These are phyloP conservation scores for Rhodomyrtus tomentosa DNA, from an alignment of 345 rosid genomes.

Conservation along the genomic window DNA sequence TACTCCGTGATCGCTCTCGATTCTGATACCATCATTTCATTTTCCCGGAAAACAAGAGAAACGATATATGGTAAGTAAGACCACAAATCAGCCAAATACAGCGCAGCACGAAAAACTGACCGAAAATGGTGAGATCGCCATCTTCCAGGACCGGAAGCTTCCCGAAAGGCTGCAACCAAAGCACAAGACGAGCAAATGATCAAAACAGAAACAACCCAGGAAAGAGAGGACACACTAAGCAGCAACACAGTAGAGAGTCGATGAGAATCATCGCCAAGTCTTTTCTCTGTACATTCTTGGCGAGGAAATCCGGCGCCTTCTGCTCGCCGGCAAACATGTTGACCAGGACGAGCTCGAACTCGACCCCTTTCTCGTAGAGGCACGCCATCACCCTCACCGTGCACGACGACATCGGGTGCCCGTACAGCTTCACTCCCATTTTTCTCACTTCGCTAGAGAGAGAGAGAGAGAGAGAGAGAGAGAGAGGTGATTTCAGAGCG, in stretches of 20 bases:
- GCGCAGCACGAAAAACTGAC: constrained; percentile 11
- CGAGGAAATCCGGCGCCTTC: constrained; percentile 45
- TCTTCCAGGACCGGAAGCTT: constrained; percentile 78
- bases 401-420: constrained; percentile 60
- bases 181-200: not conserved
- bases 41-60: not conserved
- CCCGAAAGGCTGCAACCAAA: constrained; percentile 66
- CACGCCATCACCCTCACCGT: constrained; percentile 51
- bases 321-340: constrained; percentile 59
- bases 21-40: constrained; percentile 18
- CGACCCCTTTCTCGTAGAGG: constrained; percentile 58
- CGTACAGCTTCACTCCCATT: constrained; percentile 59
- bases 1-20: constrained; percentile 72
- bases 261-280: not conserved
- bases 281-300: constrained; percentile 37
- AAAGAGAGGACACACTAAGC: not conserved
- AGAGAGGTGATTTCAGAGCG: not conserved
- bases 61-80: not conserved
- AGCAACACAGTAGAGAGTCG: not conserved
- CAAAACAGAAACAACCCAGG: not conserved
- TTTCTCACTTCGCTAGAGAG: not conserved
- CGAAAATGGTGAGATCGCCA: constrained; percentile 60
- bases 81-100: no score
- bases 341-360: constrained; percentile 60
- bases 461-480: not conserved